Evolutionary conservation across 257 asterid species (phyloP).

Genomic region (Nicotiana benthamiana): DNA sequence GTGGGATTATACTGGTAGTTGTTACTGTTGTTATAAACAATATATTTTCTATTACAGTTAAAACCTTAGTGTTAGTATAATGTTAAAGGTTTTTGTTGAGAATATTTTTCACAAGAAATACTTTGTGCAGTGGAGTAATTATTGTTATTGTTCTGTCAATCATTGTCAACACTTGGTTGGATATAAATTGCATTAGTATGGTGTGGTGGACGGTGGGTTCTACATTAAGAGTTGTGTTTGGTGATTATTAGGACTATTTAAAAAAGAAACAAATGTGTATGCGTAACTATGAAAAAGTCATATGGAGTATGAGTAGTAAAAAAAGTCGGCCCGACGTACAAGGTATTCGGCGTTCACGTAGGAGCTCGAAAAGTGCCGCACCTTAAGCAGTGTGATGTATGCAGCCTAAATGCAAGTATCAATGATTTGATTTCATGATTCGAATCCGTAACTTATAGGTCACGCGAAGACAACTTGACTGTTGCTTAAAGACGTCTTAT

Average conservation of each 20-base stretch:
- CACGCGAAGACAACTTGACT: too few species aligned
- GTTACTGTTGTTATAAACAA: too few species aligned
- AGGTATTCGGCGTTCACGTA: fast-evolving
- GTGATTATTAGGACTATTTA: neutral
- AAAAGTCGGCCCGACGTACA: too few species aligned
- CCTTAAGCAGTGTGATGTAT: too few species aligned
- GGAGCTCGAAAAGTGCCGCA: fast-evolving
- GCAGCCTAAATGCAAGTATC: too few species aligned
- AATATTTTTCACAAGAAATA: neutral
- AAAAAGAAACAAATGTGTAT: neutral
- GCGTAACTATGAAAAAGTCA: neutral
- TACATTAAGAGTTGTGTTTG: neutral
- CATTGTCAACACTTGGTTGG: conserved; percentile 5
- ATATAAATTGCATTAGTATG: neutral
- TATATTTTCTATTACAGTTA: neutral
- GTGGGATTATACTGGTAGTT: too few species aligned
- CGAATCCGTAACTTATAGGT: too few species aligned
- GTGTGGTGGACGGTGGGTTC: neutral
- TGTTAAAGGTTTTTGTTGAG: neutral
- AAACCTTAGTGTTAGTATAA: neutral
- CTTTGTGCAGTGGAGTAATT: neutral
- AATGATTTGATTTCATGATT: too few species aligned
- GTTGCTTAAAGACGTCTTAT: too few species aligned
- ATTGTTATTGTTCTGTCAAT: neutral
- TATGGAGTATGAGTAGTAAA: neutral